Conservation (phyloP, 495 filamentous ascomycete species). For the Talaromyces thailandensis region DNA sequence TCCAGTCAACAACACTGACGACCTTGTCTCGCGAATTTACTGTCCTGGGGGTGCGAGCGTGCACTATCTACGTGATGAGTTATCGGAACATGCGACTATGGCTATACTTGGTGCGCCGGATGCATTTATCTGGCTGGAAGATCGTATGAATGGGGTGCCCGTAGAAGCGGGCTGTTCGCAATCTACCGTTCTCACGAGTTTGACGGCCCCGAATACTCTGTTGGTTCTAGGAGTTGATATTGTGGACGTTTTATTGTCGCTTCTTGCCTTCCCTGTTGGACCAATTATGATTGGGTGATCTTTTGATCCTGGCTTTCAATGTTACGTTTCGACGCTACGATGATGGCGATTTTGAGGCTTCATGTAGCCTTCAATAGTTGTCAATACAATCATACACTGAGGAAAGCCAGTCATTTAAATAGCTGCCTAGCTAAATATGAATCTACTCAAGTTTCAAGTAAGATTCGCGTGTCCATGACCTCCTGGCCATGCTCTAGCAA, state of each 20-base stretch:
- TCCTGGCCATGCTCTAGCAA: not conserved
- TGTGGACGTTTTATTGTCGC: conserved; percentile 2
- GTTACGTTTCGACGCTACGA: not conserved
- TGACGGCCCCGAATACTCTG: conserved; percentile 9
- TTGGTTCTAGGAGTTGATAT: conserved; percentile 6
- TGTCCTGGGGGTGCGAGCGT: conserved; percentile 17
- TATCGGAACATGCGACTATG: conserved; percentile 12
- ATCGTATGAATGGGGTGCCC: conserved; percentile 13
- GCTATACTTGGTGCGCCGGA: conserved; percentile 11
- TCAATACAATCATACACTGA: not conserved
- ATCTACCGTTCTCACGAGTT: conserved; percentile 10
- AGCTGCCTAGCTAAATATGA: not conserved
- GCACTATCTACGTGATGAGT: conserved; percentile 11
- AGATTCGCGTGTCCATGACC: not conserved
- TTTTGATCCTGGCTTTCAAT: not conserved
- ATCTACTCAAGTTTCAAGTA: not conserved
- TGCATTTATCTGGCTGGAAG: conserved; percentile 15
- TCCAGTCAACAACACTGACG: conserved; percentile 30
- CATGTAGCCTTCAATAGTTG: not conserved
- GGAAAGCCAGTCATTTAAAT: not conserved
- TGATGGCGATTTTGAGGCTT: not conserved
- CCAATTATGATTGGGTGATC: conserved; percentile 3
- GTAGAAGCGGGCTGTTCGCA: conserved; percentile 8
- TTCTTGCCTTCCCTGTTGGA: conserved; percentile 1
- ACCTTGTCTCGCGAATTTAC: conserved; percentile 23